Base-by-base conservation (phyloP, 805 yeast species). In the Ogataea nitratoaversa region DNA sequence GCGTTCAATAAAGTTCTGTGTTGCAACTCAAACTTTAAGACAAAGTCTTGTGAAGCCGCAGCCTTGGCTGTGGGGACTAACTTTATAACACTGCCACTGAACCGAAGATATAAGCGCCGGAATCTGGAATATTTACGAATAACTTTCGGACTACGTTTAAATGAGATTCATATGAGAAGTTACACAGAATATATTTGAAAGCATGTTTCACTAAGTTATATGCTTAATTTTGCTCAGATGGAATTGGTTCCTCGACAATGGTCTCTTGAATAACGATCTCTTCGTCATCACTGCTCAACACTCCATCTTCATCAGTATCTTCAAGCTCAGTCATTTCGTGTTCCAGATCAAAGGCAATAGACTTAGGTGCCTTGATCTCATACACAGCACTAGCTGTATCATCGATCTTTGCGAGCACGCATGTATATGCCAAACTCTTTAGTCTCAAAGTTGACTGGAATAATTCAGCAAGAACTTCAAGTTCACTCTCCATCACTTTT, bases 341-440 rank as follows among this genome's bases (percentile, higher is more conserved):
- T 27, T 27, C 29, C 29, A 9, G 9, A 2, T 24, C 23, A n/a
- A 17, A 25, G 16, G 28, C 35, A 11, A 20, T 32, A 27, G 14
- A 8, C 11, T 3, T 20, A 16, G 33, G 32, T 22, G 30, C 39
- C 12, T 38, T 30, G 2, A 59, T 32, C 48, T 64, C 59, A 52
- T 59, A 50, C 47, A 68, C 44, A 36, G 62, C 33, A 39, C 63
- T 43, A 43, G 66, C 62, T 35, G 63, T 53, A 13, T 52, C 52
- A 44, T 76, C 73, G 24, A 72, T 53, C 46, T 65, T 60, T 39
- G 76, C 70, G 44, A 74, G 53, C 31, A 65, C 60, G 49, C 81
- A 73, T 35, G 67, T 69, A 51, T 71, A 72, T 3, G 82, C 82
- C 23, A 78, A 47, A 29, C 67, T 71, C 32, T 64, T 58, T 4